Conservation (phyloP, 352 stramenopile species). For the Pythium insidiosum region DNA sequence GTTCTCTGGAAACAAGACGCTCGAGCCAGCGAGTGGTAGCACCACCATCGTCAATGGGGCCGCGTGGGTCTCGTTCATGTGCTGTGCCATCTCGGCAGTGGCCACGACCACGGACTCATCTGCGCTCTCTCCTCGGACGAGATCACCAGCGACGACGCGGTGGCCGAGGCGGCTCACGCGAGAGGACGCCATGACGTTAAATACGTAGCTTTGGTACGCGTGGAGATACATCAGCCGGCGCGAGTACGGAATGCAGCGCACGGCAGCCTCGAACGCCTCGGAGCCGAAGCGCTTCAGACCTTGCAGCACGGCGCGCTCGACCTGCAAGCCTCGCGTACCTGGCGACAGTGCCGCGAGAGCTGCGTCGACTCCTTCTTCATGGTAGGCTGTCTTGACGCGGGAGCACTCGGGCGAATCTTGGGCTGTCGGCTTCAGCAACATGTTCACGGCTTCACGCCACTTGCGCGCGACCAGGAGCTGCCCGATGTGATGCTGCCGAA, state of each 20-base stretch:
- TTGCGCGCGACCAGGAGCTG: constrained; percentile 53
- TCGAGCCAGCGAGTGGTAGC: constrained; percentile 52
- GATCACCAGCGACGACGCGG: constrained; percentile 44
- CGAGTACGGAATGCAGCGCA: constrained; percentile 42
- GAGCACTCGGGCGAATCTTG: constrained; percentile 23
- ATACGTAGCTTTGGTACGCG: constrained; percentile 72
- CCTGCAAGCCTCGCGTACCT: constrained; percentile 16
- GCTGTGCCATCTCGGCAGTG: constrained; percentile 22
- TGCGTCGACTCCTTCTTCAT: constrained; percentile 32
- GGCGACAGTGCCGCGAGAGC: constrained; percentile 54
- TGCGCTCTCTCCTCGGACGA: constrained; percentile 22
- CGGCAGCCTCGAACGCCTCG: constrained; percentile 40
- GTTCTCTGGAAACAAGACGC: constrained; percentile 36
- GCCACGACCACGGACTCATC: constrained; percentile 22
- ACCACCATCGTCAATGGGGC: constrained; percentile 31
- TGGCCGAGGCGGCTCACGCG: constrained; percentile 29
- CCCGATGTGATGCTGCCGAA: constrained; percentile 64
- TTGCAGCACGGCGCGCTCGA: constrained; percentile 52
- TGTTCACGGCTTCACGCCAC: constrained; percentile 38
- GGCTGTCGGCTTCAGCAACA: constrained; percentile 33
- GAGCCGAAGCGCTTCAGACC: constrained; percentile 52
- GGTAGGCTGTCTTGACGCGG: constrained; percentile 38
- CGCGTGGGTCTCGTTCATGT: constrained; percentile 23
- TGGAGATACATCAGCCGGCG: constrained; percentile 69
- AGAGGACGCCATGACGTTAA: constrained; percentile 54